Conservation (phyloP, 2,329 filamentous ascomycete genomes). For the Fusarium praegraminearum region DNA sequence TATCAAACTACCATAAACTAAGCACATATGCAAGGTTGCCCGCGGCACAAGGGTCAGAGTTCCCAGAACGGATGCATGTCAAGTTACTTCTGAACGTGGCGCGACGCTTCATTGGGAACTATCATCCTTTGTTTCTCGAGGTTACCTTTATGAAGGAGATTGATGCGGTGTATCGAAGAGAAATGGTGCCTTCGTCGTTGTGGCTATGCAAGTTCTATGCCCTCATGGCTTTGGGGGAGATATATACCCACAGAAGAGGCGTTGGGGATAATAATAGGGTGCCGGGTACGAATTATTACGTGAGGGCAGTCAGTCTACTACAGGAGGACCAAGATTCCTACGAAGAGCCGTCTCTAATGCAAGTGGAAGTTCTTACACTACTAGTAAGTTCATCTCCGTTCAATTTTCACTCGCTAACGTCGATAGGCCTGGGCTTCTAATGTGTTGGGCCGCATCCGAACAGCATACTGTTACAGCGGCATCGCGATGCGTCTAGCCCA, state of each 20-base stretch:
- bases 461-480: slow-evolving; percentile 51
- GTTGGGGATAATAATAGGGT: slow-evolving; percentile 48
- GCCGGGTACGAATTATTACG: slow-evolving; percentile 59
- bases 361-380: slow-evolving; percentile 56
- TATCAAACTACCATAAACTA: slow-evolving; percentile 47
- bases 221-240: slow-evolving; percentile 59
- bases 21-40: neutral
- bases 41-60: slow-evolving; percentile 20
- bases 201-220: slow-evolving; percentile 60
- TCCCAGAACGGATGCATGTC: slow-evolving; percentile 49
- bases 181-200: slow-evolving; percentile 44
- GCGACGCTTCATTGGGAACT: slow-evolving; percentile 49
- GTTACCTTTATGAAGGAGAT: slow-evolving; percentile 54
- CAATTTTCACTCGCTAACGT: neutral
- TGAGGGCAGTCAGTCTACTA: slow-evolving; percentile 54
- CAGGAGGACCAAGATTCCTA: slow-evolving; percentile 53
- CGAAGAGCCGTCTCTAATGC: slow-evolving; percentile 58
- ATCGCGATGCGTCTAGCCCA: slow-evolving; percentile 55
- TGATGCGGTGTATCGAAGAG: slow-evolving; percentile 53
- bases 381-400: slow-evolving; percentile 6
- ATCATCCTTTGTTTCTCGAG: slow-evolving; percentile 51
- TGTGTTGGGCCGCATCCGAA: slow-evolving; percentile 52
- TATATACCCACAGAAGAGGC: slow-evolving; percentile 56
- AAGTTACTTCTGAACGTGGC: slow-evolving; percentile 49
- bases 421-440: slow-evolving; percentile 48